These are phyloP conservation scores for Schizosaccharomyces cryophilus DNA, from an alignment of 805 yeast species.

Conservation along the genomic window DNA sequence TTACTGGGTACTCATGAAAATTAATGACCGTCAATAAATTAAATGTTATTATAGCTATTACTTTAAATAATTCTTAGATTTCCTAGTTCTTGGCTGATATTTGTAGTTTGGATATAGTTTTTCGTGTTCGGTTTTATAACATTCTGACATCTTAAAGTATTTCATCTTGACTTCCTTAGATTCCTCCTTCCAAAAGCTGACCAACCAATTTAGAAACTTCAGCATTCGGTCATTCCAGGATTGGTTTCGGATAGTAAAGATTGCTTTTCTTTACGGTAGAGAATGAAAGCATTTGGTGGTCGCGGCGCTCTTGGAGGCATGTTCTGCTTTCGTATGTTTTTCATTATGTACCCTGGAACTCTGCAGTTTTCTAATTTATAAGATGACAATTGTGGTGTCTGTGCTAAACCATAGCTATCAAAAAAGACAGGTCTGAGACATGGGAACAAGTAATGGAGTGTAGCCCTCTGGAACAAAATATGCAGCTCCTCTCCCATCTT, in stretches of 20 bases:
- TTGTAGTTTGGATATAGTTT: background rate
- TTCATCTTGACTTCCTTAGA: background rate
- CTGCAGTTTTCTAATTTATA: background rate
- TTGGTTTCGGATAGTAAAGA: background rate
- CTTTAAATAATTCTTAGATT: background rate
- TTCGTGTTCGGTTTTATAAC: background rate
- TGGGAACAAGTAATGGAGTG: background rate
- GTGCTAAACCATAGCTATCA: background rate
- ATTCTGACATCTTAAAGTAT: background rate
- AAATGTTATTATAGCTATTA: background rate
- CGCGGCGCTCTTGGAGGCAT: background rate
- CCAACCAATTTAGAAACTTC: constrained; percentile 1
- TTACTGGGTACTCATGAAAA: background rate
- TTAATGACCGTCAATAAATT: background rate
- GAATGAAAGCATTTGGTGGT: constrained; percentile 1
- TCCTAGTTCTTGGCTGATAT: background rate
- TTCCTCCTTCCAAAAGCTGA: background rate
- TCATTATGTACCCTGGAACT: background rate
- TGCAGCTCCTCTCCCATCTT: background rate
- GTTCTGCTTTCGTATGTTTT: background rate
- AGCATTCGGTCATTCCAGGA: background rate
- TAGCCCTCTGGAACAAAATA: constrained; percentile 1
- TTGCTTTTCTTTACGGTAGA: background rate
- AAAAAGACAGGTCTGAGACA: background rate
- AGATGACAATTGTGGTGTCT: background rate